phyloP scores from a whole-genome alignment of 2,329 filamentous ascomycete species.

The Mollisia scopiformis region DNA sequence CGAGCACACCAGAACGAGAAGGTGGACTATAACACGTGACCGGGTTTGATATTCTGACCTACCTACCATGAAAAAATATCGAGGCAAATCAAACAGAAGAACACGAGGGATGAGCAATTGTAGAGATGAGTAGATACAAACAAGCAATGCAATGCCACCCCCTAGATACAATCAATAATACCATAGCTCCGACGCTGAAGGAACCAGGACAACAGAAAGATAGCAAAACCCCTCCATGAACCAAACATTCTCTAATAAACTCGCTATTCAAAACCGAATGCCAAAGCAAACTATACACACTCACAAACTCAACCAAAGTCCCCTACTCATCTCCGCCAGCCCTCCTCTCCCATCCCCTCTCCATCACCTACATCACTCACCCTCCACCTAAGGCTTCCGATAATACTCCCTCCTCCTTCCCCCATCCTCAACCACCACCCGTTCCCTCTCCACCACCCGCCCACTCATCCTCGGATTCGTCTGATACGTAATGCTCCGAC shows the following conservation, averaged over 20 bases:
- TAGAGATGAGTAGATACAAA: neutral
- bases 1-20: no score
- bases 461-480: conserved; percentile 23
- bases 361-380: neutral
- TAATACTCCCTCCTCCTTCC: conserved; percentile 34
- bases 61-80: neutral
- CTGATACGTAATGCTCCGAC: conserved; percentile 31
- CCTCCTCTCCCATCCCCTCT: neutral
- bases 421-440: conserved; percentile 32
- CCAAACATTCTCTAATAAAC: neutral
- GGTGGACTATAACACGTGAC: no score
- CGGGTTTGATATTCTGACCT: no score
- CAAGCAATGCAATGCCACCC: neutral
- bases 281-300: neutral
- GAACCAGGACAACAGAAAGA: neutral
- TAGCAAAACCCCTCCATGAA: neutral
- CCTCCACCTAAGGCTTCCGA: conserved; percentile 15
- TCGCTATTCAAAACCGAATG: neutral
- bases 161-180: neutral
- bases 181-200: neutral
- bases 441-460: conserved; percentile 27
- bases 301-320: neutral
- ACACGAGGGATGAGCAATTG: neutral
- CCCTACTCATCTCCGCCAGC: neutral
- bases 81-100: neutral